Percentiles rank a stretch among this genome's conserved stretches.
Evolutionary conservation across 768 basidiomycete genomes (phyloP).

Genomic region (Fomitopsis serialis): DNA sequence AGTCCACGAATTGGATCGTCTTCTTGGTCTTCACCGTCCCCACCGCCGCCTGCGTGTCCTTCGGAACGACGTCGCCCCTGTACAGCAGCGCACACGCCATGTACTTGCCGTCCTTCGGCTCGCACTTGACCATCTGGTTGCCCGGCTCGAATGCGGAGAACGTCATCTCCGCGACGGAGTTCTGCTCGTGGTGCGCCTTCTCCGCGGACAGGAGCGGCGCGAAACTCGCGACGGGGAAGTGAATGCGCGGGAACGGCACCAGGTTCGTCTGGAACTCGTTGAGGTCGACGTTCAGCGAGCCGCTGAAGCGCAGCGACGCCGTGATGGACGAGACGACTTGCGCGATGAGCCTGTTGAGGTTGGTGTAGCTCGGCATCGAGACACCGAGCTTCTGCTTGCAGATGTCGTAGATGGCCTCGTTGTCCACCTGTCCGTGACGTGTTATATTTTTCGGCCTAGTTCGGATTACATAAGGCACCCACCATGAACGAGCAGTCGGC

Average conservation of each 20-base stretch:
- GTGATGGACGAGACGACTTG: constrained; percentile 99
- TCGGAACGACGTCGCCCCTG: constrained; percentile 95
- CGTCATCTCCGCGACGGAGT: constrained; percentile 97
- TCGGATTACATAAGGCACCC: constrained; percentile 9
- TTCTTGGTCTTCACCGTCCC: constrained; percentile 95
- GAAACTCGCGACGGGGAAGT: constrained; percentile 96
- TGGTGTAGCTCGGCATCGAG: constrained; percentile 80
- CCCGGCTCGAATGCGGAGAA: constrained; percentile 96
- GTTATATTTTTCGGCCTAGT: background rate
- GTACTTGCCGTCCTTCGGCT: constrained; percentile 97
- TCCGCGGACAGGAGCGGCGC: constrained; percentile 94
- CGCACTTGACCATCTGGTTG: constrained; percentile 97
- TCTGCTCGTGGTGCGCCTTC: constrained; percentile 94
- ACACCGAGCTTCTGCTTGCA: constrained; percentile 95
- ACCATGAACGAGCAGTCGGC: constrained; percentile 99
- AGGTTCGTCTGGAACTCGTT: constrained; percentile 99
- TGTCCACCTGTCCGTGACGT: constrained; percentile 68
- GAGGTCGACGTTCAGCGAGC: constrained; percentile 94
- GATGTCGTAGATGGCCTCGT: constrained; percentile 99
- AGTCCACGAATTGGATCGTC: constrained; percentile 97
- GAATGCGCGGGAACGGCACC: constrained; percentile 97
- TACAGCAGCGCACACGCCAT: constrained; percentile 93
- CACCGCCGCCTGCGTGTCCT: constrained; percentile 92
- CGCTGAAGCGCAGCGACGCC: constrained; percentile 94
- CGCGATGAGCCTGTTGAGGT: constrained; percentile 94